Evolutionary conservation across 306 rosid species (phyloP).

Genomic region (Ziziphus jujuba): DNA sequence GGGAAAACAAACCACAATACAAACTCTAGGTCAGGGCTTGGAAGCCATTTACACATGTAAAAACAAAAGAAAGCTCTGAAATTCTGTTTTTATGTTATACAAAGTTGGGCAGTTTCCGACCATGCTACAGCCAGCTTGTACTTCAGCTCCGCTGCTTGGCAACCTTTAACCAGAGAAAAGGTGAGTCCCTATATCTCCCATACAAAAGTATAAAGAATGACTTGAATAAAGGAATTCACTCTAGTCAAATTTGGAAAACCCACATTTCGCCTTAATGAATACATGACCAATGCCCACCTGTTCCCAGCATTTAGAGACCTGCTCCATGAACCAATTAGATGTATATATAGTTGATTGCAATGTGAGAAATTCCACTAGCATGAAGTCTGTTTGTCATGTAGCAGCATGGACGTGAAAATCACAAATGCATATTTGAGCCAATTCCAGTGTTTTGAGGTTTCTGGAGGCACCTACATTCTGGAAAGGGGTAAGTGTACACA

Average conservation of each 20-base stretch:
- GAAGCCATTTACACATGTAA: background rate
- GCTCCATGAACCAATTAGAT: constrained; percentile 8
- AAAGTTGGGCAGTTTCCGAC: constrained; percentile 5
- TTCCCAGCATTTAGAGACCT: constrained; percentile 7
- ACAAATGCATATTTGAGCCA: constrained; percentile 29
- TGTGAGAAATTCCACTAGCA: constrained; percentile 18
- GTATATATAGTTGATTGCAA: background rate
- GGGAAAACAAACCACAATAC: too few relatives aligned
- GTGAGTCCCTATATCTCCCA: constrained; percentile 23
- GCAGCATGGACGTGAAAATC: constrained; percentile 25
- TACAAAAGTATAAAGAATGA: constrained; percentile 19
- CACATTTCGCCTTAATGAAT: constrained; percentile 21
- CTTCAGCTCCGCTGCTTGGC: background rate
- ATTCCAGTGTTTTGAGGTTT: constrained; percentile 38
- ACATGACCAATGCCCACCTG: constrained; percentile 1
- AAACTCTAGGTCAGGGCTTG: too few relatives aligned
- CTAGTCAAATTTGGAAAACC: constrained; percentile 31
- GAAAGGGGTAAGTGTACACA: constrained; percentile 83
- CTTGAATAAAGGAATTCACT: constrained; percentile 19
- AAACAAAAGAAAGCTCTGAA: background rate
- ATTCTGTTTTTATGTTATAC: background rate
- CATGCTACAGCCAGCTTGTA: constrained; percentile 1
- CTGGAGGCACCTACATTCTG: constrained; percentile 90
- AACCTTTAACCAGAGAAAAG: background rate
- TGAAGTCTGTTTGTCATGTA: constrained; percentile 24